These are phyloP conservation scores for Guadua angustifolia DNA, from an alignment of 176 grass and related monocot genomes.

Conservation along the genomic window DNA sequence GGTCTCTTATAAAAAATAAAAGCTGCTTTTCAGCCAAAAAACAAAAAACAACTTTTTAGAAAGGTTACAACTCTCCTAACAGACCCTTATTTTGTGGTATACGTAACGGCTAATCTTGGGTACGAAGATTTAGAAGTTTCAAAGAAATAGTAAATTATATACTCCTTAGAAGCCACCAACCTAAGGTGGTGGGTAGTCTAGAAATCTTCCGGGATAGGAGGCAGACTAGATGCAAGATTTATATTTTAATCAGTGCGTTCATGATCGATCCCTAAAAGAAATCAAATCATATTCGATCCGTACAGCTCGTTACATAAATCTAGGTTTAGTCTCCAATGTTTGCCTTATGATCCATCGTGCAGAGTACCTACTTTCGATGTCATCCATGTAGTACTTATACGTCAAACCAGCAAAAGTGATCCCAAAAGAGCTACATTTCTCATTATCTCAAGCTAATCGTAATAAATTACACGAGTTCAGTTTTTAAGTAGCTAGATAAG, in stretches of 20 bases:
- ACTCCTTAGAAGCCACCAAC: conserved; percentile 16
- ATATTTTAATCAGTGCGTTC: conserved; percentile 31
- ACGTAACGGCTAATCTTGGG: not conserved
- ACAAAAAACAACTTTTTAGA: no score
- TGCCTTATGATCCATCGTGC: not conserved
- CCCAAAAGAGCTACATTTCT: not conserved
- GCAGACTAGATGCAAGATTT: conserved; percentile 28
- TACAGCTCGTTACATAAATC: no score
- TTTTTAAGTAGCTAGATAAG: not conserved
- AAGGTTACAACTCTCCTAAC: no score
- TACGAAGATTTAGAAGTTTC: not conserved
- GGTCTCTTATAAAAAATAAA: no score
- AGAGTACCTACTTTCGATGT: conserved; percentile 10
- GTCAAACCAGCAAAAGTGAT: not conserved
- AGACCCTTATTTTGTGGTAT: not conserved
- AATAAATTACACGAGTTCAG: not conserved
- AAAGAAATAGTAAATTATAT: not conserved
- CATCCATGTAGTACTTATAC: conserved; percentile 14
- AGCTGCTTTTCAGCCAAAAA: no score
- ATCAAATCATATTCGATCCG: no score
- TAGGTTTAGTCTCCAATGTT: conserved; percentile 17
- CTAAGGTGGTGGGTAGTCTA: conserved; percentile 44
- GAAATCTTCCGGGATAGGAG: conserved; percentile 55
- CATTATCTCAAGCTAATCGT: not conserved
- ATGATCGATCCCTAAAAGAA: conserved; percentile 31